Base-by-base conservation (phyloP, 352 stramenopile genomes). In the Pythium dissimile region DNA sequence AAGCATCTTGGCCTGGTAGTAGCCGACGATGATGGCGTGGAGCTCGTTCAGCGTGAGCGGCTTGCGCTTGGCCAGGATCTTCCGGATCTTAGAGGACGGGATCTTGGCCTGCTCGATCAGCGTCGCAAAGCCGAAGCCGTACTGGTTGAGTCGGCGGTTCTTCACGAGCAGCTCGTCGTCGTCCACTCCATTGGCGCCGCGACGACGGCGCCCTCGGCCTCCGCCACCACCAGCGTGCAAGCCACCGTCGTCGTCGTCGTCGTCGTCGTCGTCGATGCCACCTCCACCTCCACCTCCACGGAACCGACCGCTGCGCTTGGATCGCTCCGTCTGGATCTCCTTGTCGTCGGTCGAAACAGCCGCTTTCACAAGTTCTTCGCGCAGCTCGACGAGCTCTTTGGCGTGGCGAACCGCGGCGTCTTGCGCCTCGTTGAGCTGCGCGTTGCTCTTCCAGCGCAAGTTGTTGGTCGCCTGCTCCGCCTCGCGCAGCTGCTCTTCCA, bases 1-100 rank as follows among this genome's bases (percentile, higher is more conserved):
- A 24, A 83, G 80, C 75, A 92, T 87, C 51, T 92, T 92, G 27
- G 81, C 77, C 57, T 92, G 81, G 39, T 92, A 92, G 35, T 89
- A 87, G 1, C 76, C 77, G 24, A 88, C 54, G 42, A 92, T 92
- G 63, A 88, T 88, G 27, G 72, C 69, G 31, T 88, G 76, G 9
- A 92, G 65, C 41, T 92, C 81, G 41, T 81, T 83, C 0, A 92
- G 54, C 3, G 77, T 88, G 23, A 92, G 69, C 16, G 81, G 75
- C 39, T 88, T 88, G 20, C 80, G 74, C 62, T 92, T 92, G 13
- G 75, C 54, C 1, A 92, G 57, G 27, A 92, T 89, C 49, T 89
- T 89, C 16, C 77, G 75, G 23, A 92, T 82, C 52, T 87, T 88
- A 8, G 79, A 81, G 3, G 77, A 66, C 2, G 79, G 73, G 13